phyloP scores from a whole-genome alignment of 2,329 filamentous ascomycete species.

The Aureobasidium sp. region DNA sequence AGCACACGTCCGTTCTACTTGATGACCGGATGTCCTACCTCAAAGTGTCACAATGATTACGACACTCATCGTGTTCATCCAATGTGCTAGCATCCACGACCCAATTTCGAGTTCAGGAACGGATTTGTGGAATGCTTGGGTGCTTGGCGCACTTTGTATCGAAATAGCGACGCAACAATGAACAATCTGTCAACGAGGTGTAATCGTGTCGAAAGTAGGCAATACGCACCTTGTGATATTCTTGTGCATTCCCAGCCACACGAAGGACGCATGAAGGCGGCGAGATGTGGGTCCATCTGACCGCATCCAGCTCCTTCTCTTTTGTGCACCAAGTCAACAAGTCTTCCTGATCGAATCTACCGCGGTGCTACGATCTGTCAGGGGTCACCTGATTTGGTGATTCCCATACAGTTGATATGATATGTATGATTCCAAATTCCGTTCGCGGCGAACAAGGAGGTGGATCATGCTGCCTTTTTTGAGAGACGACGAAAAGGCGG shows the following conservation, averaged over 20 bases:
- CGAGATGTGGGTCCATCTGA: background rate
- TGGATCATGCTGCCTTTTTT: background rate
- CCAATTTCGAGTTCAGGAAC: no score
- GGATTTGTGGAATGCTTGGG: background rate
- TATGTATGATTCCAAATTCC: background rate
- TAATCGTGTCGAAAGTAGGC: no score
- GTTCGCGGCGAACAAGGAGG: background rate
- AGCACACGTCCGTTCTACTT: no score
- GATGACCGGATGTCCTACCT: no score
- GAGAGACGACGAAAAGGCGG: background rate
- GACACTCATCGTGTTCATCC: no score
- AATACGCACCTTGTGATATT: no score
- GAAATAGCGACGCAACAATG: background rate
- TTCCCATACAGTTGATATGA: no score
- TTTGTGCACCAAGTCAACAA: background rate
- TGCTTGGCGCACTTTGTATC: background rate
- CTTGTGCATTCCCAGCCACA: no score
- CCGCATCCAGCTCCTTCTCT: background rate
- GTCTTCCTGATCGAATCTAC: background rate
- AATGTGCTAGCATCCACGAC: no score
- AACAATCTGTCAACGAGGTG: background rate
- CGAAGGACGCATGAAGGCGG: background rate
- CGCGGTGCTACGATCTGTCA: no score
- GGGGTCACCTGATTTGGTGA: no score
- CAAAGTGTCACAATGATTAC: no score